Percentiles rank a stretch among this genome's conserved stretches.
Conservation (phyloP, 2,329 filamentous ascomycete genomes). For the Penicillium sp. region DNA sequence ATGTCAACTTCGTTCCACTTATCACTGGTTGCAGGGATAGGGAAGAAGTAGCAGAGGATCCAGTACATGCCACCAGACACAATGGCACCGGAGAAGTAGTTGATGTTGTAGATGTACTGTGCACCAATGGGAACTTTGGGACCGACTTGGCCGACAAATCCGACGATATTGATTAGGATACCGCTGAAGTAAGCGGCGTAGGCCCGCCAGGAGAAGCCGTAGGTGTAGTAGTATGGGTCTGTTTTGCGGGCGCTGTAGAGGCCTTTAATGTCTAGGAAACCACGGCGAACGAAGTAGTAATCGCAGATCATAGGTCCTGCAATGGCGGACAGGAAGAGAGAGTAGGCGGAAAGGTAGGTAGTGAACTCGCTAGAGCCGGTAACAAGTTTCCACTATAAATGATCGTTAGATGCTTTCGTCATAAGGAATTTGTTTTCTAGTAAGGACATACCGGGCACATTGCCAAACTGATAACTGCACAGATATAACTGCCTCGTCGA, state of each 20-base stretch:
- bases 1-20: constrained; percentile 72
- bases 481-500: constrained; percentile 82
- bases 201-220: constrained; percentile 78
- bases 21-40: constrained; percentile 72
- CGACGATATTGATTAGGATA: constrained; percentile 87
- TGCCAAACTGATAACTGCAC: constrained; percentile 73
- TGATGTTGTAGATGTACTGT: constrained; percentile 83
- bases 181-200: constrained; percentile 81
- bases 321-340: constrained; percentile 90
- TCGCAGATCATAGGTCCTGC: constrained; percentile 88
- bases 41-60: constrained; percentile 66
- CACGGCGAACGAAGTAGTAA: constrained; percentile 82
- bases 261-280: constrained; percentile 75
- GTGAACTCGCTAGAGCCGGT: constrained; percentile 78
- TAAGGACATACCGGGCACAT: constrained; percentile 69
- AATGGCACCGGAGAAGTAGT: constrained; percentile 84
- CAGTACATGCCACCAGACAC: constrained; percentile 70
- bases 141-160: constrained; percentile 82
- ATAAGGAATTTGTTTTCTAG: neutral
- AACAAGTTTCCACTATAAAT: constrained; percentile 62
- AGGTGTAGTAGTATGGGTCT: constrained; percentile 70
- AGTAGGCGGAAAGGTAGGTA: constrained; percentile 88
- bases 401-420: constrained; percentile 11
- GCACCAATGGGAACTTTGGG: constrained; percentile 72
- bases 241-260: constrained; percentile 69